Conservation (phyloP, 202 grass and related monocot genomes). For the Alloteropsis angusta region DNA sequence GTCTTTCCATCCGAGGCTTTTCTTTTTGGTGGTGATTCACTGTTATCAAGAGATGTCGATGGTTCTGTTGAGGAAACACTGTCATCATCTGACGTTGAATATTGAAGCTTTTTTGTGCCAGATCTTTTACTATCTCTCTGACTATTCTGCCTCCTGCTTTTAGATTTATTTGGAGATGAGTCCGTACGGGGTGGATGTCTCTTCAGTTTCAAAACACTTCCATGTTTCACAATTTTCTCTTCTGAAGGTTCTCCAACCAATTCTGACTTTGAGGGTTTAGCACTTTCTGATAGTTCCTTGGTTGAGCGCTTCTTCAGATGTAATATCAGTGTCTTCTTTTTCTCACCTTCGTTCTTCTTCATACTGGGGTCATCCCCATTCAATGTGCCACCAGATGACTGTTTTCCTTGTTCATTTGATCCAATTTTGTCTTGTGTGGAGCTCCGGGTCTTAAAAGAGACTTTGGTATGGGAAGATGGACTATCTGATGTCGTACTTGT, state of each 20-base stretch:
- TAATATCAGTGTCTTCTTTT: constrained; percentile 41
- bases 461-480: constrained; percentile 37
- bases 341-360: constrained; percentile 36
- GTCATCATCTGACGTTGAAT: constrained; percentile 31
- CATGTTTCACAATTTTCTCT: constrained; percentile 52
- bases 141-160: constrained; percentile 49
- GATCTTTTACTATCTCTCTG: constrained; percentile 37
- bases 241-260: constrained; percentile 39
- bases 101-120: constrained; percentile 45
- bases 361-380: constrained; percentile 23
- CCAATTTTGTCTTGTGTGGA: constrained; percentile 37
- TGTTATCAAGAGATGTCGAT: constrained; percentile 48
- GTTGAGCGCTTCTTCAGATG: constrained; percentile 35
- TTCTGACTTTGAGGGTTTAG: constrained; percentile 38
- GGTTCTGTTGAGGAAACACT: constrained; percentile 48
- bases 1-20: constrained; percentile 49
- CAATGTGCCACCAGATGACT: constrained; percentile 18
- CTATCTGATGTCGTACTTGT: constrained; percentile 41
- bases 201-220: constrained; percentile 39
- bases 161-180: constrained; percentile 47
- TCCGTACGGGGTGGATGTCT: constrained; percentile 32
- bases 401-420: constrained; percentile 55
- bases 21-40: constrained; percentile 42
- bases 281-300: constrained; percentile 34
- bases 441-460: constrained; percentile 31